Conservation (phyloP, 2,329 filamentous ascomycete genomes). For the Alternaria gansuensis region DNA sequence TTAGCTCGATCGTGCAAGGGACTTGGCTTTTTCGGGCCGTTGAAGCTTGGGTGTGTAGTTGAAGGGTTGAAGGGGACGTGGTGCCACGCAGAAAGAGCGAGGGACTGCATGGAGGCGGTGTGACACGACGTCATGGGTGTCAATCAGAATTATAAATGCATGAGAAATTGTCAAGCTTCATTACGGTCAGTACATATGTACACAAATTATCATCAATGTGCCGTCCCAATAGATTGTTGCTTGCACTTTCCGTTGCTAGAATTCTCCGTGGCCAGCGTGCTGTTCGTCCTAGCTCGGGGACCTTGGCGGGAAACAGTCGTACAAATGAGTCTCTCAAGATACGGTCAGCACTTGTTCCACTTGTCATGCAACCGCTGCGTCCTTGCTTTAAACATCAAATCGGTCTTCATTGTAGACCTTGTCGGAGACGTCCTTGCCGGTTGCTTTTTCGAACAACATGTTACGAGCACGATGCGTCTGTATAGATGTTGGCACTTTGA, state of each 20-base stretch:
- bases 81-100: neutral
- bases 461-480: slow-evolving; percentile 60
- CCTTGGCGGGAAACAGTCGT: slow-evolving; percentile 18
- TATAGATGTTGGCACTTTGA: neutral
- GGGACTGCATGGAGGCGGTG: neutral
- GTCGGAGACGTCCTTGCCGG: slow-evolving; percentile 60
- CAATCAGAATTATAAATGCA: neutral
- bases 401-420: slow-evolving; percentile 59
- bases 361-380: slow-evolving; percentile 19
- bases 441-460: slow-evolving; percentile 63
- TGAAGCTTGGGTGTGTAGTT: neutral
- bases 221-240: neutral
- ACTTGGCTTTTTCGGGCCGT: slow-evolving; percentile 3
- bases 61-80: neutral
- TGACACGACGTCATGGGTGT: neutral
- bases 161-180: neutral
- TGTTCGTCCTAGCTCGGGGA: neutral
- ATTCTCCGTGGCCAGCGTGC: neutral
- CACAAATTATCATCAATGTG: neutral
- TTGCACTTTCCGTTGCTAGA: slow-evolving; percentile 3
- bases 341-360: slow-evolving; percentile 24
- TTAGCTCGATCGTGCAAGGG: slow-evolving; percentile 1
- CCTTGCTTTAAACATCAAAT: slow-evolving; percentile 5
- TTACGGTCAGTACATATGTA: neutral
- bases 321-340: slow-evolving; percentile 27